Percentiles rank a stretch among this genome's conserved stretches.
These are phyloP conservation scores for Trichoderma sp. DNA, from an alignment of 2,329 filamentous ascomycete species.

Conservation along the genomic window DNA sequence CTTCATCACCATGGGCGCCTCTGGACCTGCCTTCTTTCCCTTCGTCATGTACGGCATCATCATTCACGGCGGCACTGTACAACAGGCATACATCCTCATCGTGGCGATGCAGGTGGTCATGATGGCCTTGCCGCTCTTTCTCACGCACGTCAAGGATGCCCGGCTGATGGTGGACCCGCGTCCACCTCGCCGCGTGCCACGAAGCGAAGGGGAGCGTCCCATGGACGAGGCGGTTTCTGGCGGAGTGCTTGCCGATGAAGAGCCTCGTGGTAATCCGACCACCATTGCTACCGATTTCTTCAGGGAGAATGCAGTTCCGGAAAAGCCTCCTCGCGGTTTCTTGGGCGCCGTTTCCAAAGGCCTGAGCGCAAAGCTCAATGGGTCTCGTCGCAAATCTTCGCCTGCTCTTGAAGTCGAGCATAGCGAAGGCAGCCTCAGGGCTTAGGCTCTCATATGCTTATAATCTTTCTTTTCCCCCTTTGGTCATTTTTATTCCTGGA, in stretches of 20 bases:
- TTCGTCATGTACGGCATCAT: slow-evolving; percentile 72
- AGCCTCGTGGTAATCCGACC: slow-evolving; percentile 13
- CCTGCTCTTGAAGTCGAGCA: slow-evolving; percentile 39
- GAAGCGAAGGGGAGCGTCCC: slow-evolving; percentile 32
- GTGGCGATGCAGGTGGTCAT: slow-evolving; percentile 53
- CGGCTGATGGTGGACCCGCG: slow-evolving; percentile 47
- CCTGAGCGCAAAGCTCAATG: slow-evolving; percentile 35
- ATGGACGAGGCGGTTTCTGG: slow-evolving; percentile 29
- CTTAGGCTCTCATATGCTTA: slow-evolving; percentile 18
- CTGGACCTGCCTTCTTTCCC: slow-evolving; percentile 73
- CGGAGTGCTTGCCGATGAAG: slow-evolving; percentile 27
- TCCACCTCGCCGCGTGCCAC: slow-evolving; percentile 30
- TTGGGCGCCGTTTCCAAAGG: slow-evolving; percentile 35
- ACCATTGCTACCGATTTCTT: slow-evolving; percentile 15
- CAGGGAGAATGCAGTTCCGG: slow-evolving; percentile 24
- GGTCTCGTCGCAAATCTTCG: slow-evolving; percentile 38
- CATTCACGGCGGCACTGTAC: slow-evolving; percentile 60
- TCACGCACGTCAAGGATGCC: slow-evolving; percentile 52
- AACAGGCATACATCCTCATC: slow-evolving; percentile 66
- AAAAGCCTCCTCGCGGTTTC: slow-evolving; percentile 32
- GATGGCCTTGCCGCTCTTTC: slow-evolving; percentile 53
- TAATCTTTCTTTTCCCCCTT: background rate
- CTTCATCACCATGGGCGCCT: slow-evolving; percentile 75
- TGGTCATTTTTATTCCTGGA: slow-evolving; percentile 13
- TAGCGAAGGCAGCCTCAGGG: slow-evolving; percentile 34